These are phyloP conservation scores for Leishmania tarentolae DNA, from an alignment of 208 protist species.

Conservation along the genomic window DNA sequence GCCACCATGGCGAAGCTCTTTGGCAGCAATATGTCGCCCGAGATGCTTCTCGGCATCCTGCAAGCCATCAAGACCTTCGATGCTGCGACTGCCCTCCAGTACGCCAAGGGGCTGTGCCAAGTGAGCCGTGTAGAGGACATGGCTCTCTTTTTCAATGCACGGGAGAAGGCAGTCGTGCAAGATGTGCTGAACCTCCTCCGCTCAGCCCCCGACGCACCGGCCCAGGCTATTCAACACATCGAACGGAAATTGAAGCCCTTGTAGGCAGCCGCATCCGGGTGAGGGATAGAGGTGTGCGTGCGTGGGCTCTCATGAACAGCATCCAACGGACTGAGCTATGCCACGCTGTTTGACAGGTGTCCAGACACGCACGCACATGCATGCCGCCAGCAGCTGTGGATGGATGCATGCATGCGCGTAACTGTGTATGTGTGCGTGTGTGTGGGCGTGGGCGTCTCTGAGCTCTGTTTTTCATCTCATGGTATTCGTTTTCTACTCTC, in stretches of 20 bases:
- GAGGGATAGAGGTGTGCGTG: neutral
- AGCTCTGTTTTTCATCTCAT: neutral
- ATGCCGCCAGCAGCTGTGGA: neutral
- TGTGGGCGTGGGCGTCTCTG: neutral
- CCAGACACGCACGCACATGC: neutral
- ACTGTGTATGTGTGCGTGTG: neutral
- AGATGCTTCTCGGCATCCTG: conserved; percentile 77
- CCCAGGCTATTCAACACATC: conserved; percentile 51
- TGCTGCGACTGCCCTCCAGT: conserved; percentile 45
- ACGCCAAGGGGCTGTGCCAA: conserved; percentile 68
- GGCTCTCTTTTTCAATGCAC: conserved; percentile 75
- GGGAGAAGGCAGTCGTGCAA: conserved; percentile 64
- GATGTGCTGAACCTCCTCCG: conserved; percentile 58
- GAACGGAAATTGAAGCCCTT: conserved; percentile 56
- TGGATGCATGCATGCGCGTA: neutral
- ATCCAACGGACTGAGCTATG: neutral
- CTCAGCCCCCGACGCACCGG: conserved; percentile 38
- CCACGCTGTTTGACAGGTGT: neutral
- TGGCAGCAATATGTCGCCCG: conserved; percentile 85
- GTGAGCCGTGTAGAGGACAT: conserved; percentile 83
- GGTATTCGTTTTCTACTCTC: neutral
- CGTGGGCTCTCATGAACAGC: neutral
- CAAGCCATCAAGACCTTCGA: conserved; percentile 40
- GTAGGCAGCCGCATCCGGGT: neutral
- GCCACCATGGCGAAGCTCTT: conserved; percentile 59